Base-by-base conservation (phyloP, 441 rosid genomes). In the Cnidoscolus chayamansa region DNA sequence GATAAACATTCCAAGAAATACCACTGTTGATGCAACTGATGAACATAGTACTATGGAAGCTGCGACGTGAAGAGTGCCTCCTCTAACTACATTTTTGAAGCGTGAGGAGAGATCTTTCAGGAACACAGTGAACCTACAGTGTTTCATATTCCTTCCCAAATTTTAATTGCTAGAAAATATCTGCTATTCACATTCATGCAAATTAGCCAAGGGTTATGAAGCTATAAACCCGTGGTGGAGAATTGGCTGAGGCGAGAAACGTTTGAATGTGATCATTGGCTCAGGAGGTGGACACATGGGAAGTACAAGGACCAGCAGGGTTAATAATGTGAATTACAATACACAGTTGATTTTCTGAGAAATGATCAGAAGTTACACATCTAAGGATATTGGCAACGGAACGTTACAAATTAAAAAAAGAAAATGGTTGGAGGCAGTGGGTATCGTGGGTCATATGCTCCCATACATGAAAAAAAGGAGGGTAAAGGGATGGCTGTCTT, bases 281-380 rank as follows among this genome's bases (percentile, higher is more conserved):
- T 40, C 68, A 58, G 65, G 64, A 19, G 54, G 48, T 11, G 4
- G 63, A 49, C 82, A 72, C 79, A 82, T 74, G 84, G 67, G 77
- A 69, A 43, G 40, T n/a, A 70, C 72, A 62, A 68, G 49, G 45
- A 66, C 13, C 6, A 10, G 62, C 63, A 40, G 54, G 62, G 61
- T 59, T 68, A 40, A 40, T 40, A 40, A 7, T 6, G 45, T 40
- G 45, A 40, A 40, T 3, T 6, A 6, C 45, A 40, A 40, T 40
- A 5, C 45, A 5, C 7, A 48, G 56, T 37, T 40, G 25, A 12
- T 68, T 17, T 40, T 13, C 20, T 37, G 50, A 67, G 63, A 56
- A 68, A 55, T 56, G 31, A 55, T 37, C 12, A 57, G 12, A 64
- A 56, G 25, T 45, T 68, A 30, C 20, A 37, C 6, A 48, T 47